phyloP scores from a whole-genome alignment of 1,284 basidiomycete genomes.

The Ustilago hordei region DNA sequence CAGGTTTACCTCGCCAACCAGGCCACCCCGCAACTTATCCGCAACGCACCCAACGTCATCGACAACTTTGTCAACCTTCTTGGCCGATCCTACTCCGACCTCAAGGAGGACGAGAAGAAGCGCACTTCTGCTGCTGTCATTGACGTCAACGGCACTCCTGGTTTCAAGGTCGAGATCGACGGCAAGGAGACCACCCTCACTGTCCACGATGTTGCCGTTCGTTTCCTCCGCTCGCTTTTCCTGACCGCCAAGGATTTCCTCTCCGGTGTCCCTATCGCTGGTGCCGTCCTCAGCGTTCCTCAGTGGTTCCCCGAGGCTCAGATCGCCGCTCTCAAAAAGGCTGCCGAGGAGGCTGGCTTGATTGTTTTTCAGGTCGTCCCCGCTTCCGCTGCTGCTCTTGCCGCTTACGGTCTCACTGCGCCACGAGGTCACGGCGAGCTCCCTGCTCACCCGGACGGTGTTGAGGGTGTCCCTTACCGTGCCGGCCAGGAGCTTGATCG shows the following conservation, averaged over 20 bases:
- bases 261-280: slow-evolving; percentile 80
- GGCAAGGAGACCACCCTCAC: slow-evolving; percentile 80
- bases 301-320: slow-evolving; percentile 79
- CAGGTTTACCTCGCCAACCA: slow-evolving; percentile 89
- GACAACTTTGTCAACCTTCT: slow-evolving; percentile 92
- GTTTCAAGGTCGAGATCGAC: slow-evolving; percentile 80
- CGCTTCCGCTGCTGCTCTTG: slow-evolving; percentile 80
- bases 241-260: slow-evolving; percentile 92
- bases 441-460: slow-evolving; percentile 66
- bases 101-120: slow-evolving; percentile 78
- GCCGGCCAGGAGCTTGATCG: slow-evolving; percentile 73
- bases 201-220: slow-evolving; percentile 83
- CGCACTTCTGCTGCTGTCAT: slow-evolving; percentile 87
- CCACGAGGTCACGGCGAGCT: slow-evolving; percentile 71
- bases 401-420: slow-evolving; percentile 72
- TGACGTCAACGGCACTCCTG: slow-evolving; percentile 72
- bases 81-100: slow-evolving; percentile 86
- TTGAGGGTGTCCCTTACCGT: slow-evolving; percentile 70
- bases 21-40: slow-evolving; percentile 92
- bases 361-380: slow-evolving; percentile 84
- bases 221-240: slow-evolving; percentile 87
- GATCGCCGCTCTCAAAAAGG: slow-evolving; percentile 78
- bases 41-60: slow-evolving; percentile 94
- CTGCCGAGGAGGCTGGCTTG: slow-evolving; percentile 81
- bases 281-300: slow-evolving; percentile 89